phyloP scores from a whole-genome alignment of 75 land plant species.

The Adiantum capillusveneris region DNA sequence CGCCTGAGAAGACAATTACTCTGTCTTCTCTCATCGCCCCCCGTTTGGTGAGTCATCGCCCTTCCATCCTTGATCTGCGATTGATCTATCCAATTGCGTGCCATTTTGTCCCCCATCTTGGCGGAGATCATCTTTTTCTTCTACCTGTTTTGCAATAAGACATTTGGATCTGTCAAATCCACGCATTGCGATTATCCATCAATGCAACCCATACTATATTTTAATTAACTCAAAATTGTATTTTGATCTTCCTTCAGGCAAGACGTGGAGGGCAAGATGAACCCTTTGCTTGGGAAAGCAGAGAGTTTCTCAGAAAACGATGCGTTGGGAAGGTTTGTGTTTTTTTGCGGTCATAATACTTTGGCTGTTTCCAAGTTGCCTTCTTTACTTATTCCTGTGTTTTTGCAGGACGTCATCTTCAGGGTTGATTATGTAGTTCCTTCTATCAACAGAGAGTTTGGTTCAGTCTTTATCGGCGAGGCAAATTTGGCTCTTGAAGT shows the following conservation, averaged over 20 bases:
- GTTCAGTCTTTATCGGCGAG: slow-evolving; percentile 67
- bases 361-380: not conserved
- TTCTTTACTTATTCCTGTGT: not conserved
- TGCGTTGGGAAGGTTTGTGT: slow-evolving; percentile 86
- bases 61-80: not conserved
- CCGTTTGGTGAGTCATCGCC: slow-evolving; percentile 47
- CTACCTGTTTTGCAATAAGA: too few species aligned
- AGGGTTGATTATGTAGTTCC: slow-evolving; percentile 73
- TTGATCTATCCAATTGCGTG: not conserved
- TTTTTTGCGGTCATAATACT: not conserved
- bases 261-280: slow-evolving; percentile 88
- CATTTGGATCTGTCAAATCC: too few species aligned
- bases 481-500: slow-evolving; percentile 62
- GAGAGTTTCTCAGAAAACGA: slow-evolving; percentile 81
- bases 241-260: slow-evolving; percentile 69
- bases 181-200: too few species aligned
- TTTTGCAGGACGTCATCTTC: slow-evolving; percentile 75
- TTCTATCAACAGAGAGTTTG: slow-evolving; percentile 78
- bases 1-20: slow-evolving; percentile 86
- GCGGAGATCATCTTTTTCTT: not conserved
- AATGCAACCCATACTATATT: too few species aligned
- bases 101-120: not conserved
- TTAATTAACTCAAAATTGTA: too few species aligned
- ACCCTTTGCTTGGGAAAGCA: slow-evolving; percentile 97
- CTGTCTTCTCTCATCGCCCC: slow-evolving; percentile 86